phyloP scores from a whole-genome alignment of 2,329 filamentous ascomycete species.

The Fusarium sp. region DNA sequence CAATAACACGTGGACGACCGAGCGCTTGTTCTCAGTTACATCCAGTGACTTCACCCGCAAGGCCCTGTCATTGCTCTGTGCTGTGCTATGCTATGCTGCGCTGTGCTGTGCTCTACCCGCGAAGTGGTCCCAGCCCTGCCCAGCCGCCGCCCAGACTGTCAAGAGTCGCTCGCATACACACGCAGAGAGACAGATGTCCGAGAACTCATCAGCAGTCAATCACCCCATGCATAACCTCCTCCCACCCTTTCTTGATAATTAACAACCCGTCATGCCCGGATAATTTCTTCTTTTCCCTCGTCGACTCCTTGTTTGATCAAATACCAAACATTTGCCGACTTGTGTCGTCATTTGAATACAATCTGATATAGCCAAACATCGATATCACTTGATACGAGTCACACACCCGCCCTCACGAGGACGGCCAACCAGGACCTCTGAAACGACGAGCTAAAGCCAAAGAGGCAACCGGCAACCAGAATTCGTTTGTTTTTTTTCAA shows the following conservation, averaged over 20 bases:
- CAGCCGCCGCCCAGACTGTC: conserved; percentile 23
- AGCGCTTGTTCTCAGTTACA: conserved; percentile 32
- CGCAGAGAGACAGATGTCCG: conserved; percentile 2
- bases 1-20: conserved; percentile 44
- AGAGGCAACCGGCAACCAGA: conserved; percentile 22
- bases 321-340: background rate
- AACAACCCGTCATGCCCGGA: conserved; percentile 32
- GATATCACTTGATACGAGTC: conserved; percentile 33
- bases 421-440: conserved; percentile 24
- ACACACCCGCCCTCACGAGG: conserved; percentile 24
- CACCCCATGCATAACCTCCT: conserved; percentile 24
- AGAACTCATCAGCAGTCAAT: conserved; percentile 29
- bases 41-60: background rate
- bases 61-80: conserved; percentile 8
- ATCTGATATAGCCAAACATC: background rate
- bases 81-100: background rate
- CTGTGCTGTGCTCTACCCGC: background rate
- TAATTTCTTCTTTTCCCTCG: conserved; percentile 9
- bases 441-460: conserved; percentile 17
- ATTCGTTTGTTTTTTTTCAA: conserved; percentile 23
- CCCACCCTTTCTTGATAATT: conserved; percentile 34
- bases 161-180: background rate
- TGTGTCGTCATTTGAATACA: conserved; percentile 13
- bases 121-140: conserved; percentile 19
- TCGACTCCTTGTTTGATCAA: conserved; percentile 4